Evolutionary conservation across 177 flowering plant species (phyloP).

Genomic region (Vitis hybrid): DNA sequence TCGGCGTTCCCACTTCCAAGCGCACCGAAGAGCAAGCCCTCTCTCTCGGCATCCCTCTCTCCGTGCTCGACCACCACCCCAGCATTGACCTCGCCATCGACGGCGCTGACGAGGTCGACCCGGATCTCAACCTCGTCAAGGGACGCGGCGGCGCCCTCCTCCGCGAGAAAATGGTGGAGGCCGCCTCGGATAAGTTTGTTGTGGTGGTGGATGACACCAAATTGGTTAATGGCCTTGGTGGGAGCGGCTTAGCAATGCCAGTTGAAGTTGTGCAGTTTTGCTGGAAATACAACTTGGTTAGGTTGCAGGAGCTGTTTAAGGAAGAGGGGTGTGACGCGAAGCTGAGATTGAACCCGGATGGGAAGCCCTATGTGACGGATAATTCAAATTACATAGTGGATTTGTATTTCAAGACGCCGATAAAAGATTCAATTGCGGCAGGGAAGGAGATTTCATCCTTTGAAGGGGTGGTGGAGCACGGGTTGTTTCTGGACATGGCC

Average conservation of each 20-base stretch:
- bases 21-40: constrained; percentile 48
- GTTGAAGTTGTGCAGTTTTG: constrained; percentile 84
- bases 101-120: constrained; percentile 67
- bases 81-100: constrained; percentile 56
- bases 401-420: constrained; percentile 82
- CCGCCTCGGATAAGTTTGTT: constrained; percentile 43
- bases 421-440: constrained; percentile 69
- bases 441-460: constrained; percentile 72
- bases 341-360: constrained; percentile 58
- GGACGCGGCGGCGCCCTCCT: constrained; percentile 56
- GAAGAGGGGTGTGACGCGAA: constrained; percentile 77
- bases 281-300: constrained; percentile 70
- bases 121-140: constrained; percentile 45
- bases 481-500: constrained; percentile 90
- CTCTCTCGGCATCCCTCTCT: constrained; percentile 43
- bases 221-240: constrained; percentile 49
- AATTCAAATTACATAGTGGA: constrained; percentile 90
- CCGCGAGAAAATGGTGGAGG: constrained; percentile 63
- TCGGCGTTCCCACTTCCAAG: constrained; percentile 62
- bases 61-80: constrained; percentile 35
- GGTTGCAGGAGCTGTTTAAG: constrained; percentile 62
- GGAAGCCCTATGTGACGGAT: constrained; percentile 92
- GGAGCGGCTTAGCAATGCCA: constrained; percentile 72
- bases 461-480: constrained; percentile 99
- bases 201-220: constrained; percentile 59